Conservation (phyloP, 495 filamentous ascomycete species). For the Pyrenula aspistea region DNA sequence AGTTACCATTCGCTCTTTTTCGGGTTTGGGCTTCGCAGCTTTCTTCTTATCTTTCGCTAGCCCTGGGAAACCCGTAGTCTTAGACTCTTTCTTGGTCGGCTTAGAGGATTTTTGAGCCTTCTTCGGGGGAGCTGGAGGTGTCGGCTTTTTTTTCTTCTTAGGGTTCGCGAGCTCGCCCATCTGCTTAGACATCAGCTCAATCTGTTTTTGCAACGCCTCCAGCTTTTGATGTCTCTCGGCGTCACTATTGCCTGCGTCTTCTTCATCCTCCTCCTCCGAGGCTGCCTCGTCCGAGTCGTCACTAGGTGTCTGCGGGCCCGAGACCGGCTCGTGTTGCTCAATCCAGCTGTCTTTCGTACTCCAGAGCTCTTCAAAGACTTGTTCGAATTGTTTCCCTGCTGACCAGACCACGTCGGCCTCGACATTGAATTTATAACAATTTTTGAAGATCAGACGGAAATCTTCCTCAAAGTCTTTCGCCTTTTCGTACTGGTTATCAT, state of each 20-base stretch:
- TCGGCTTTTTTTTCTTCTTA: slow-evolving; percentile 48
- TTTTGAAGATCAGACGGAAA: slow-evolving; percentile 70
- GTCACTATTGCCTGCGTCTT: slow-evolving; percentile 36
- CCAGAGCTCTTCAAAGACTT: slow-evolving; percentile 63
- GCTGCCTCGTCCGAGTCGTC: slow-evolving; percentile 46
- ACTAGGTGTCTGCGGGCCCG: slow-evolving; percentile 36
- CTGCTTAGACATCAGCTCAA: slow-evolving; percentile 45
- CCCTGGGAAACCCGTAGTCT: slow-evolving; percentile 26
- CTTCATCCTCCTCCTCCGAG: slow-evolving; percentile 57
- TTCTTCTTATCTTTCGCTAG: slow-evolving; percentile 41
- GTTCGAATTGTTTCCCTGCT: slow-evolving; percentile 58
- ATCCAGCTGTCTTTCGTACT: slow-evolving; percentile 63
- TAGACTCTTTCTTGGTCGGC: slow-evolving; percentile 36
- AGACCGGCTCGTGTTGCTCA: slow-evolving; percentile 52
- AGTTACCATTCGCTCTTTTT: slow-evolving; percentile 44
- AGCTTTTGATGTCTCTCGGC: slow-evolving; percentile 52
- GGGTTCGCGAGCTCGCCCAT: slow-evolving; percentile 30
- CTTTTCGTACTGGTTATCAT: slow-evolving; percentile 68
- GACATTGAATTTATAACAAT: slow-evolving; percentile 88
- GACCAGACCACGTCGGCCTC: slow-evolving; percentile 57
- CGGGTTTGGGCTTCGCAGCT: slow-evolving; percentile 27
- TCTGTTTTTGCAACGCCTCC: slow-evolving; percentile 52
- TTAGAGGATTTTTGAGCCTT: slow-evolving; percentile 41
- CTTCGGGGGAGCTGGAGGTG: slow-evolving; percentile 45
- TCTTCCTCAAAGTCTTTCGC: slow-evolving; percentile 79